Evolutionary conservation across 192 early-diverging fungal species (phyloP).

Genomic region (Linnemannia hyalina): DNA sequence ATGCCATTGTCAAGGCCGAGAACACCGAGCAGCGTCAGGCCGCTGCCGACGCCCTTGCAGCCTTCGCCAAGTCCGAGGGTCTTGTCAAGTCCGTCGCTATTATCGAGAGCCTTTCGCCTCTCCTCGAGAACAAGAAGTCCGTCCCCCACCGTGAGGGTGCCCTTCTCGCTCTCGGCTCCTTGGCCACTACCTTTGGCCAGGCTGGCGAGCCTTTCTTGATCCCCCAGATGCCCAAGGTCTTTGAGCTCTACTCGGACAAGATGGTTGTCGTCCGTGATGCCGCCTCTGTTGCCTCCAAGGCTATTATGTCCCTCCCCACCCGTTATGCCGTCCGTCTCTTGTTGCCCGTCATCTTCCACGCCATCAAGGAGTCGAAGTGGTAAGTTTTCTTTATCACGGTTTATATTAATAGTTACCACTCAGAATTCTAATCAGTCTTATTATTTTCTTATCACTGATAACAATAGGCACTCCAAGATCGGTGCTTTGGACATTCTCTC

Average conservation of each 20-base stretch:
- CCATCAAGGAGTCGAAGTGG: conserved; percentile 61
- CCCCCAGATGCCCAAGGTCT: conserved; percentile 70
- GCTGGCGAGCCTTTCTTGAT: conserved; percentile 78
- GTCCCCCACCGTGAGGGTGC: conserved; percentile 74
- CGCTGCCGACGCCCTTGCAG: conserved; percentile 71
- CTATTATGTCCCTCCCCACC: conserved; percentile 59
- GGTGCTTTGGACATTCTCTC: conserved; percentile 61
- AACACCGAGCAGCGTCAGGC: conserved; percentile 63
- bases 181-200: conserved; percentile 69
- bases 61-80: conserved; percentile 72
- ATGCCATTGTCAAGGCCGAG: conserved; percentile 54
- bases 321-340: conserved; percentile 59
- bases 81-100: conserved; percentile 70
- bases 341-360: conserved; percentile 69
- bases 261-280: conserved; percentile 57
- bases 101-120: conserved; percentile 68
- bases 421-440: background rate
- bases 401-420: background rate
- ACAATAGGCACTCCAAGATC: conserved; percentile 75
- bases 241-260: conserved; percentile 74
- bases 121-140: conserved; percentile 80
- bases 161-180: conserved; percentile 67
- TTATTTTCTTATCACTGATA: conserved; percentile 37
- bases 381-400: conserved; percentile 34
- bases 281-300: conserved; percentile 61